Percentiles rank a stretch among this genome's conserved stretches.
phyloP scores from a whole-genome alignment of 2,329 filamentous ascomycete genomes.

The Alternaria atra region DNA sequence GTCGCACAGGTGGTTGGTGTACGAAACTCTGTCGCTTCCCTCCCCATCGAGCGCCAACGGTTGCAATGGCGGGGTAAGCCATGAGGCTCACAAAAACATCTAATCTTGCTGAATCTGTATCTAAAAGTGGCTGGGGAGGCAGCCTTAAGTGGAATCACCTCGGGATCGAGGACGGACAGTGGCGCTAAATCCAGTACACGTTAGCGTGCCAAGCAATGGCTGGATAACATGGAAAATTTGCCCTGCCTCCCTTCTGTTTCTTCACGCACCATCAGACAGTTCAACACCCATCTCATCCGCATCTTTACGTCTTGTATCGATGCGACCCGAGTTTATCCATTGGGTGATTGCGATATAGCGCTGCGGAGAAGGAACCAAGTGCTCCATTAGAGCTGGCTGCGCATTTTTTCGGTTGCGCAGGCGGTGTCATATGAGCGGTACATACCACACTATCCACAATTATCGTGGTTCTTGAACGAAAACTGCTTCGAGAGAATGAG shows the following conservation, averaged over 20 bases:
- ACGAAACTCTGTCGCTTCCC: not conserved
- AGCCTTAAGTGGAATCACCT: not conserved
- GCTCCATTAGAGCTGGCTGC: slow-evolving; percentile 78
- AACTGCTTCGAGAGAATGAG: not conserved
- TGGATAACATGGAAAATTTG: slow-evolving; percentile 34
- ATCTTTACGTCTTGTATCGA: slow-evolving; percentile 52
- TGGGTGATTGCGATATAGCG: slow-evolving; percentile 65
- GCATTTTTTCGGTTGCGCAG: slow-evolving; percentile 73
- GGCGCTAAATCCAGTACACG: not conserved
- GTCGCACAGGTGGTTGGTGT: not conserved
- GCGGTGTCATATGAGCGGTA: slow-evolving; percentile 86
- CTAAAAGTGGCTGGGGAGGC: not conserved
- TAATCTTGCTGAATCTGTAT: not conserved
- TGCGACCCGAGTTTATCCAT: slow-evolving; percentile 40
- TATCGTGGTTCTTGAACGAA: not conserved
- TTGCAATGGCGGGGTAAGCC: not conserved
- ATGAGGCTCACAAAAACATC: not conserved
- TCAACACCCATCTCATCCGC: slow-evolving; percentile 49
- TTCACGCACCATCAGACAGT: slow-evolving; percentile 53
- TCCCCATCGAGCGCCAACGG: not conserved
- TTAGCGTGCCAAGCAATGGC: slow-evolving; percentile 19
- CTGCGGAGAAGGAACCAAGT: slow-evolving; percentile 65
- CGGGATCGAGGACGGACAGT: not conserved
- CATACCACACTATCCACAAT: slow-evolving; percentile 56
- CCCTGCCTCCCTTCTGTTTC: slow-evolving; percentile 19